Evolutionary conservation across 2,329 filamentous ascomycete genomes (phyloP).

Genomic region (Thermoascus crustaceus): DNA sequence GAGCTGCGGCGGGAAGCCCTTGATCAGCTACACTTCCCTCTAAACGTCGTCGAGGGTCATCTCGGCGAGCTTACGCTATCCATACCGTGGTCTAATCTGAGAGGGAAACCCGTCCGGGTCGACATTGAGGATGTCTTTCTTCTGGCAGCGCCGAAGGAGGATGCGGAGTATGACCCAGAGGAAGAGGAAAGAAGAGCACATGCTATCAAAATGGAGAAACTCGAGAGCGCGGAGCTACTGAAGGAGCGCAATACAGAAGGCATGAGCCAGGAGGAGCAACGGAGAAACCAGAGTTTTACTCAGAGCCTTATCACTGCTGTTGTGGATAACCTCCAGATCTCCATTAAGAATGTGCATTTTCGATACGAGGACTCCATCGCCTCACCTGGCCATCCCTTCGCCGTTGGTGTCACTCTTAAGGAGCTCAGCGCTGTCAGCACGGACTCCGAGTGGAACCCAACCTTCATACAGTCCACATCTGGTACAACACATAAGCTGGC

Average conservation of each 20-base stretch:
- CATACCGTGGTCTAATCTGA: constrained; percentile 95
- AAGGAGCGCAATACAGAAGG: constrained; percentile 90
- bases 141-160: constrained; percentile 88
- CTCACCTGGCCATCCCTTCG: constrained; percentile 88
- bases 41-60: constrained; percentile 94
- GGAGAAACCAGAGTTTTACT: constrained; percentile 96
- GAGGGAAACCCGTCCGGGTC: constrained; percentile 88
- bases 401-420: constrained; percentile 81
- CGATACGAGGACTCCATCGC: constrained; percentile 97
- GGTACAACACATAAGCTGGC: constrained; percentile 87
- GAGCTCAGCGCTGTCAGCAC: constrained; percentile 97
- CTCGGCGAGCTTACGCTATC: constrained; percentile 83
- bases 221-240: constrained; percentile 90
- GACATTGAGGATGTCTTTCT: constrained; percentile 96
- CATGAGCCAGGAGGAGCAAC: constrained; percentile 87
- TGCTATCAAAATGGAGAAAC: constrained; percentile 96
- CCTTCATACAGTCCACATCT: constrained; percentile 83
- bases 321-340: constrained; percentile 95
- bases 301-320: constrained; percentile 92
- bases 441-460: constrained; percentile 87
- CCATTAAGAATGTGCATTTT: constrained; percentile 95
- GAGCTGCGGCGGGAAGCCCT: constrained; percentile 90
- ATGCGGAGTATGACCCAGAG: constrained; percentile 83
- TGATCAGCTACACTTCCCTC: constrained; percentile 89
- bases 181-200: constrained; percentile 84